Evolutionary conservation across 768 basidiomycete species (phyloP).

Genomic region (Pisolithus orientalis): DNA sequence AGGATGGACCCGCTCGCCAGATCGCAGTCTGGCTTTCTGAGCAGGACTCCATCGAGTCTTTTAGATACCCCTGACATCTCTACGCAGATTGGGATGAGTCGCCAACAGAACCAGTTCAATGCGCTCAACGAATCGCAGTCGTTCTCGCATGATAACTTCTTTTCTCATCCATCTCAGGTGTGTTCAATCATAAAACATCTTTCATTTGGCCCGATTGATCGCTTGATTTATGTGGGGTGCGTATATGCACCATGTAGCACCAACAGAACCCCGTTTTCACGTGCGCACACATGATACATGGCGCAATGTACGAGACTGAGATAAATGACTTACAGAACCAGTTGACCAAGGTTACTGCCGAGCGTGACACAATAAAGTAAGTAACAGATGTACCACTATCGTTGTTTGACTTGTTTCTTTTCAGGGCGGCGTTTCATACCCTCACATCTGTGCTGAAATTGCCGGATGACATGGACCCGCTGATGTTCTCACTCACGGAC

Average conservation of each 20-base stretch:
- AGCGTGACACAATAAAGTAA: neutral
- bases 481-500: neutral
- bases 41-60: neutral
- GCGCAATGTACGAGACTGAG: neutral
- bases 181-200: neutral
- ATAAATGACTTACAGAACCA: neutral
- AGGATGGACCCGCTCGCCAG: neutral
- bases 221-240: neutral
- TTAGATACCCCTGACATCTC: neutral
- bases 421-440: neutral
- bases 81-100: neutral
- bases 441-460: neutral
- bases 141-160: neutral
- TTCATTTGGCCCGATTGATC: neutral
- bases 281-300: neutral
- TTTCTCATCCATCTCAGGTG: neutral
- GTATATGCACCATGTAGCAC: neutral
- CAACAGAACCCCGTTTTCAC: neutral
- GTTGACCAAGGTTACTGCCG: neutral
- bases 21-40: neutral
- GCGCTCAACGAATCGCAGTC: neutral
- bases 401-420: neutral
- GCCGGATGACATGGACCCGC: neutral
- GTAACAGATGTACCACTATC: neutral
- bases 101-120: neutral